These are phyloP conservation scores for Colletotrichum trifolii DNA, from an alignment of 2,329 filamentous ascomycete species.

Conservation along the genomic window DNA sequence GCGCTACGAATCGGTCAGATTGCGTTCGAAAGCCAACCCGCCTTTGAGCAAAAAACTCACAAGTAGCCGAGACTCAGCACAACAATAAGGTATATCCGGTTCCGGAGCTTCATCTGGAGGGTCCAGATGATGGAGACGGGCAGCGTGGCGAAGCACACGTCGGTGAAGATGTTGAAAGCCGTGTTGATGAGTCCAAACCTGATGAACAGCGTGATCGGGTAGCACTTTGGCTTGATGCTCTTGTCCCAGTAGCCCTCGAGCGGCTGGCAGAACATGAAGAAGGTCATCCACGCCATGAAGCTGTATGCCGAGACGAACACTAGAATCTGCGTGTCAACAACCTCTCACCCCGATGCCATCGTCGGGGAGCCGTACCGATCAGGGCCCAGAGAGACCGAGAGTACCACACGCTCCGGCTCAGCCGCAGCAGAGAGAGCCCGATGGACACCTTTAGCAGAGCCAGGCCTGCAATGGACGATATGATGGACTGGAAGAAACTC, in stretches of 20 bases:
- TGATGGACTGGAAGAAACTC: slow-evolving; percentile 57
- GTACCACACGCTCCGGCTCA: slow-evolving; percentile 42
- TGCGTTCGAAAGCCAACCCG: too few species aligned
- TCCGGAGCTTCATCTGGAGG: slow-evolving; percentile 50
- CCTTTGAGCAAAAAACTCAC: not conserved
- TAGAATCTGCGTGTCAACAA: not conserved
- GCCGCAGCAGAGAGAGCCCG: slow-evolving; percentile 37
- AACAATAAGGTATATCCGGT: slow-evolving; percentile 51
- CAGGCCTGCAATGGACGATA: slow-evolving; percentile 48
- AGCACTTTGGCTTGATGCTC: slow-evolving; percentile 19
- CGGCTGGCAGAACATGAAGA: slow-evolving; percentile 20
- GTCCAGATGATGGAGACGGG: slow-evolving; percentile 54
- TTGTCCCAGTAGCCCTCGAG: slow-evolving; percentile 21
- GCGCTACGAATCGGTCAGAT: slow-evolving; percentile 41
- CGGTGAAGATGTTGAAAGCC: slow-evolving; percentile 55
- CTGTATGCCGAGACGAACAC: slow-evolving; percentile 39
- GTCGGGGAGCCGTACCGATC: slow-evolving; percentile 31
- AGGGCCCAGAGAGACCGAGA: slow-evolving; percentile 39
- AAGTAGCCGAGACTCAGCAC: slow-evolving; percentile 32
- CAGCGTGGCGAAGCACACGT: slow-evolving; percentile 54
- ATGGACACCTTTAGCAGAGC: slow-evolving; percentile 41
- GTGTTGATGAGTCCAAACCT: slow-evolving; percentile 15
- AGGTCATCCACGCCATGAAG: slow-evolving; percentile 36
- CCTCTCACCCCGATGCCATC: accelerated
- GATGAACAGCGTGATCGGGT: slow-evolving; percentile 19